These are phyloP conservation scores for Parasitella parasitica DNA, from an alignment of 371 early-diverging fungal genomes.

Conservation along the genomic window DNA sequence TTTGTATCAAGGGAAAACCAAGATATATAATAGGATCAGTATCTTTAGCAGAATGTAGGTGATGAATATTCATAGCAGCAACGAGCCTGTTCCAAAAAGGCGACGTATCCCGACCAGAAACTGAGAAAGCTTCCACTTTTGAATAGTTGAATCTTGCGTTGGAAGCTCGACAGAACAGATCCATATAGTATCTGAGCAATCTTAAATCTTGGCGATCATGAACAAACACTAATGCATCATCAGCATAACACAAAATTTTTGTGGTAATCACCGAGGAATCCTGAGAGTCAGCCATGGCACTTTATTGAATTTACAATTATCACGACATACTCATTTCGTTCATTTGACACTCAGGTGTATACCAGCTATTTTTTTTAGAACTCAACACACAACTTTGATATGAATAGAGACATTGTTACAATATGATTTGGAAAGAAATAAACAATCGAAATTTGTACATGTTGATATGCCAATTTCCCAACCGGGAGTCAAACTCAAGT, in stretches of 20 bases:
- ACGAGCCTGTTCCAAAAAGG: not conserved
- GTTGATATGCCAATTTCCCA: too few species aligned
- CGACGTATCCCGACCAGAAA: constrained; percentile 4
- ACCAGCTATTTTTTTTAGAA: too few species aligned
- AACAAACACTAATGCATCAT: constrained; percentile 7
- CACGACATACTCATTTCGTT: too few species aligned
- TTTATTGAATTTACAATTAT: too few species aligned
- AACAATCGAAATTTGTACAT: too few species aligned
- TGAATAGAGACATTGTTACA: too few species aligned
- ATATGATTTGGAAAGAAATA: too few species aligned
- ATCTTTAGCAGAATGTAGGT: not conserved
- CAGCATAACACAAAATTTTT: constrained; percentile 10
- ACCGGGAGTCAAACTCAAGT: too few species aligned
- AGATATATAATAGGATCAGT: not conserved
- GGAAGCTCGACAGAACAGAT: not conserved
- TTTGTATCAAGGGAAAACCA: not conserved
- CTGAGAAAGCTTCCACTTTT: constrained; percentile 1
- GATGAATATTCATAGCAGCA: not conserved
- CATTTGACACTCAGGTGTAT: too few species aligned
- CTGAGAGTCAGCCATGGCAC: too few species aligned
- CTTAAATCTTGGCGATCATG: not conserved
- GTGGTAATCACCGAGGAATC: not conserved
- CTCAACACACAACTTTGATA: too few species aligned
- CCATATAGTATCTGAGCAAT: not conserved
- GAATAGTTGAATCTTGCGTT: constrained; percentile 10